These are phyloP conservation scores for Diutina mesorugosa DNA, from an alignment of 1,139 yeast genomes.

Conservation along the genomic window DNA sequence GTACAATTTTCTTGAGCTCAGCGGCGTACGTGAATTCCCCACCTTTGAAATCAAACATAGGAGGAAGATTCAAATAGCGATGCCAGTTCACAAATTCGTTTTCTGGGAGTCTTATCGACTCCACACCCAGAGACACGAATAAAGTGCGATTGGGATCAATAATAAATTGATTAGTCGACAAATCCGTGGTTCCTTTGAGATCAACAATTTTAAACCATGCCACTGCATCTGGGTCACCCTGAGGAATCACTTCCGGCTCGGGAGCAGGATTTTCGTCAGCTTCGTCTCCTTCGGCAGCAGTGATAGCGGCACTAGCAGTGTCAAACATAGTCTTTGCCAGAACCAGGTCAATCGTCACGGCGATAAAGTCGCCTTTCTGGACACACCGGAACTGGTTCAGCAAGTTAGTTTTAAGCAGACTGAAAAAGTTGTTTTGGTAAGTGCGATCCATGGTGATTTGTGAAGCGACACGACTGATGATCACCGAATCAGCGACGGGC, in stretches of 20 bases:
- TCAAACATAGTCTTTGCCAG: conserved; percentile 49
- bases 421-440: conserved; percentile 51
- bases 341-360: conserved; percentile 65
- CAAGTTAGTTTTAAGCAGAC: conserved; percentile 51
- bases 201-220: conserved; percentile 71
- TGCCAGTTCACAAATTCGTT: conserved; percentile 33
- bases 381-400: conserved; percentile 48
- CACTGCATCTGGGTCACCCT: conserved; percentile 55
- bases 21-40: conserved; percentile 35
- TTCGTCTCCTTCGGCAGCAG: conserved; percentile 10
- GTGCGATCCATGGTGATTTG: conserved; percentile 59
- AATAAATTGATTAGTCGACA: conserved; percentile 32
- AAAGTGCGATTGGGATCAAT: conserved; percentile 56
- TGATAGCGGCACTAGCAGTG: neutral
- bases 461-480: conserved; percentile 59
- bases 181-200: conserved; percentile 15
- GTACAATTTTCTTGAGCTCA: conserved; percentile 36
- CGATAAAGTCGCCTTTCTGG: conserved; percentile 50
- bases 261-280: conserved; percentile 14
- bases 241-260: conserved; percentile 25
- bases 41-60: conserved; percentile 20
- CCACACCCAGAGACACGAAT: conserved; percentile 55
- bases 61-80: conserved; percentile 22
- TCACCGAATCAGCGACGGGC: conserved; percentile 21
- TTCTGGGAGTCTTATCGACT: conserved; percentile 24